These are phyloP conservation scores for Mucor sp. DNA, from an alignment of 371 early-diverging fungal genomes.

Conservation along the genomic window DNA sequence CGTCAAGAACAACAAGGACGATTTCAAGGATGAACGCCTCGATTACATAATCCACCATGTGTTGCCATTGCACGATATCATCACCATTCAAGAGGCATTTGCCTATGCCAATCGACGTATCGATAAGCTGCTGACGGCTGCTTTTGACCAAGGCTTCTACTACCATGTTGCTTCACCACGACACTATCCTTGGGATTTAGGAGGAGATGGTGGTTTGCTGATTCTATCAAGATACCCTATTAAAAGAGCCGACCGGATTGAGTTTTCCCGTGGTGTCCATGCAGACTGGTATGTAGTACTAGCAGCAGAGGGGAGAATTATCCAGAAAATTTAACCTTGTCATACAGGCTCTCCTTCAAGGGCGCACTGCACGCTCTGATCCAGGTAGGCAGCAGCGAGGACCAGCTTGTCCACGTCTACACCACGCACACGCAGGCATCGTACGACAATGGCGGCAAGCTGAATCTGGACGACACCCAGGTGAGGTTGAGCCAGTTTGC, in stretches of 20 bases:
- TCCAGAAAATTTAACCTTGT: not conserved
- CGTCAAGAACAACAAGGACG: constrained; percentile 70
- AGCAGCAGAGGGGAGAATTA: not conserved
- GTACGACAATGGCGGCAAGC: constrained; percentile 45
- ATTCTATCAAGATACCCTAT: constrained; percentile 77
- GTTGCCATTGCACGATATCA: constrained; percentile 73
- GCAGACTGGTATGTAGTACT: constrained; percentile 60
- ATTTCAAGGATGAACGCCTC: constrained; percentile 77
- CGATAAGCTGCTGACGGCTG: constrained; percentile 55
- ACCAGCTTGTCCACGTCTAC: constrained; percentile 67
- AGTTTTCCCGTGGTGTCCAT: constrained; percentile 69
- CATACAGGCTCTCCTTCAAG: constrained; percentile 65
- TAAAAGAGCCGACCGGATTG: constrained; percentile 50
- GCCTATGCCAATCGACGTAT: constrained; percentile 68
- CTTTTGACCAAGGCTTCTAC: constrained; percentile 67
- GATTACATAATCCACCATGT: constrained; percentile 63
- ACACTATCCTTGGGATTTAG: constrained; percentile 61
- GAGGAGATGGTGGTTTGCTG: constrained; percentile 82
- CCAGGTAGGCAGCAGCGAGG: constrained; percentile 34
- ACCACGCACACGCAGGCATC: constrained; percentile 86
- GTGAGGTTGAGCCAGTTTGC: constrained; percentile 63
- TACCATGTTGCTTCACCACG: constrained; percentile 57
- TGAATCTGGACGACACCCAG: constrained; percentile 54
- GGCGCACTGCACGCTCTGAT: constrained; percentile 81
- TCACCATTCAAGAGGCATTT: constrained; percentile 85